A percentile compares a stretch with the other conserved stretches of the same genome.
Evolutionary conservation across 1,284 basidiomycete species (phyloP).

Genomic region (Ceraceosorus guamensis): DNA sequence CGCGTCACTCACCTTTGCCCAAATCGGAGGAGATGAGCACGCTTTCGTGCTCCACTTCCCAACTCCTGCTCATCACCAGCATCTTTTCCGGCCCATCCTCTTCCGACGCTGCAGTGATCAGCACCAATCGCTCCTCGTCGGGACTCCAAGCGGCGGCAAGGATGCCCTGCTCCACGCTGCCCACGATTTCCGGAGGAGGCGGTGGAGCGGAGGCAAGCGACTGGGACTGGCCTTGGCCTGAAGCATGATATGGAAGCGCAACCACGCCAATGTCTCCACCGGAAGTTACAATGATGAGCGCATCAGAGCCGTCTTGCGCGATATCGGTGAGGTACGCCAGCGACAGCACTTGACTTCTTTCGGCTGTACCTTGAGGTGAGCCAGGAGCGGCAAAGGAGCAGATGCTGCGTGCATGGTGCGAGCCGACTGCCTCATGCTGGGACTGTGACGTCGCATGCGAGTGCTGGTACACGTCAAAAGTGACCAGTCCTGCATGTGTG

Average conservation of each 20-base stretch:
- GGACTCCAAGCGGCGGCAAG: slow-evolving; percentile 79
- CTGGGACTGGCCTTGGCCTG: too few species aligned
- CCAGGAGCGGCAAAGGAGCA: background rate
- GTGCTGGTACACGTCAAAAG: background rate
- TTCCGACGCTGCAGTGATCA: slow-evolving; percentile 48
- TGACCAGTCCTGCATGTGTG: background rate
- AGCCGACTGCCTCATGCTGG: background rate
- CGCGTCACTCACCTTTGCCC: slow-evolving; percentile 63
- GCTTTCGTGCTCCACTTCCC: slow-evolving; percentile 77
- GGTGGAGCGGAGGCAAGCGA: slow-evolving; percentile 1
- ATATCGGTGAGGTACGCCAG: slow-evolving; percentile 38
- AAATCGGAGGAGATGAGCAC: slow-evolving; percentile 68
- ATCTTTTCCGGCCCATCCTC: slow-evolving; percentile 56
- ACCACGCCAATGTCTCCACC: slow-evolving; percentile 42
- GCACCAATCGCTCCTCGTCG: slow-evolving; percentile 72
- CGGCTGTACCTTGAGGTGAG: slow-evolving; percentile 9
- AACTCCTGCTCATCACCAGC: slow-evolving; percentile 78
- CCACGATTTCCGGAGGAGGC: slow-evolving; percentile 48
- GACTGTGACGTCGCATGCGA: background rate
- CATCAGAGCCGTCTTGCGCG: slow-evolving; percentile 26
- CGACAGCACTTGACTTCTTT: slow-evolving; percentile 17
- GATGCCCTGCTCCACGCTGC: slow-evolving; percentile 77
- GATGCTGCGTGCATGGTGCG: background rate
- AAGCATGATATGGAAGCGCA: slow-evolving; percentile 14
- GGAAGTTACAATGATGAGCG: slow-evolving; percentile 32